Evolutionary conservation across 805 yeast species (phyloP).

Genomic region (Tetrapisispora namnaoensis): DNA sequence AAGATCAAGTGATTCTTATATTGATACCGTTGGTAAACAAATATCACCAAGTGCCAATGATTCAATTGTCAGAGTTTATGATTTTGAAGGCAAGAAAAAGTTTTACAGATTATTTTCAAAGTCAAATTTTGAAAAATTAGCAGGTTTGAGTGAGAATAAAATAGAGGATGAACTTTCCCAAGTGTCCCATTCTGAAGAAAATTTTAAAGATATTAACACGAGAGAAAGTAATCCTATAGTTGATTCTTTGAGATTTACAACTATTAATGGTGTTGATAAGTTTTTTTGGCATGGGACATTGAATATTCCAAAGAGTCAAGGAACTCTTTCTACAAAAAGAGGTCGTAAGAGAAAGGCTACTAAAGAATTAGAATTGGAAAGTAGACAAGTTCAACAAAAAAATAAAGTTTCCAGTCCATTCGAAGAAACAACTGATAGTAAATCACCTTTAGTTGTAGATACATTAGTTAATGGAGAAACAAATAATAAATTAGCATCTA

Average conservation of each 20-base stretch:
- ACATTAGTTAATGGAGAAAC: not conserved
- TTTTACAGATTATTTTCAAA: conserved; percentile 56
- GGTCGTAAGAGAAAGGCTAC: conserved; percentile 11
- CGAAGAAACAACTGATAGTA: not conserved
- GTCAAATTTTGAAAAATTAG: conserved; percentile 29
- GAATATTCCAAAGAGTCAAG: conserved; percentile 10
- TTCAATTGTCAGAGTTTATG: conserved; percentile 51
- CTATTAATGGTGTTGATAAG: conserved; percentile 10
- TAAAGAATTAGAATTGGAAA: not conserved
- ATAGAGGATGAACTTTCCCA: not conserved
- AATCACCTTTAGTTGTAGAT: not conserved
- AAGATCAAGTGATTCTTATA: conserved; percentile 41
- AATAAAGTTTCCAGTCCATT: not conserved
- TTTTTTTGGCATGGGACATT: conserved; percentile 29
- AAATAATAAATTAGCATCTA: not conserved
- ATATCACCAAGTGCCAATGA: conserved; percentile 21
- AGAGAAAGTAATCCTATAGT: conserved; percentile 21
- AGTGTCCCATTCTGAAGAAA: not conserved
- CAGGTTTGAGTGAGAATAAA: conserved; percentile 8
- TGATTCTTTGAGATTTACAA: conserved; percentile 21
- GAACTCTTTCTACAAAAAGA: conserved; percentile 4
- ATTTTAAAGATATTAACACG: conserved; percentile 16
- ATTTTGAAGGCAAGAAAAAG: conserved; percentile 64
- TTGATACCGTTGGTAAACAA: conserved; percentile 33
- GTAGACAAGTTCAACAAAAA: not conserved